Percentiles rank a stretch among this genome's conserved stretches.
Evolutionary conservation across 345 rosid species (phyloP).

Genomic region (Syzygium jambos): DNA sequence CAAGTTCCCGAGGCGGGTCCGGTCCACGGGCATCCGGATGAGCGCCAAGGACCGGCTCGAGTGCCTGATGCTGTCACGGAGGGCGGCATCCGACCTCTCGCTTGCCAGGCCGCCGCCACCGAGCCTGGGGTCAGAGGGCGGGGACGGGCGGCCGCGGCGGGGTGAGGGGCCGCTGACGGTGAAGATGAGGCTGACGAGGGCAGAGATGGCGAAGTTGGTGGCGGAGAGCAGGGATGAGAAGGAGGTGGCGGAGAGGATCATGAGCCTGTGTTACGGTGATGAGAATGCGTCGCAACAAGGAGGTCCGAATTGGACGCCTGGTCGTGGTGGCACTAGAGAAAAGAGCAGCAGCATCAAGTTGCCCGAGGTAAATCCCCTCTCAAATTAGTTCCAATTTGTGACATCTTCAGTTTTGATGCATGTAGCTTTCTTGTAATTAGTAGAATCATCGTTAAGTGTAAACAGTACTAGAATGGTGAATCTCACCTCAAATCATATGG

Average conservation of each 20-base stretch:
- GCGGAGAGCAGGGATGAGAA: conserved; percentile 51
- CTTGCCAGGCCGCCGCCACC: conserved; percentile 1
- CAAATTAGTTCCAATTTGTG: neutral
- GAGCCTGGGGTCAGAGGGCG: neutral
- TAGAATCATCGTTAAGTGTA: neutral
- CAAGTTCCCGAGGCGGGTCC: conserved; percentile 49
- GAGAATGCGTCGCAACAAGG: neutral
- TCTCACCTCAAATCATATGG: neutral
- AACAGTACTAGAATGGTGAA: neutral
- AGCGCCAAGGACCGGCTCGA: conserved; percentile 89
- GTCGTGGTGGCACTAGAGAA: neutral
- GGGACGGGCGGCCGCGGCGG: neutral
- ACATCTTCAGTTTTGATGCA: neutral
- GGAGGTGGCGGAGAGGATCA: conserved; percentile 65
- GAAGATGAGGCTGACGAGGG: conserved; percentile 62
- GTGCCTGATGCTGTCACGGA: conserved; percentile 63
- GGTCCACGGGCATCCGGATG: conserved; percentile 58
- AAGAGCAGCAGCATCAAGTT: neutral
- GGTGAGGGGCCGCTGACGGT: conserved; percentile 24
- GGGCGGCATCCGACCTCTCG: conserved; percentile 64
- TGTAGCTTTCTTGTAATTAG: neutral
- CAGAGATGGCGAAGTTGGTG: conserved; percentile 59
- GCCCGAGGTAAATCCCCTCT: neutral
- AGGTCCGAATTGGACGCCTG: neutral
- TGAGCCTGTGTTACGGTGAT: conserved; percentile 26